Evolutionary conservation across 352 stramenopile genomes (phyloP), one percentile per base, ranked within the genome.

Genomic region (Phytophthora uliginosa): DNA sequence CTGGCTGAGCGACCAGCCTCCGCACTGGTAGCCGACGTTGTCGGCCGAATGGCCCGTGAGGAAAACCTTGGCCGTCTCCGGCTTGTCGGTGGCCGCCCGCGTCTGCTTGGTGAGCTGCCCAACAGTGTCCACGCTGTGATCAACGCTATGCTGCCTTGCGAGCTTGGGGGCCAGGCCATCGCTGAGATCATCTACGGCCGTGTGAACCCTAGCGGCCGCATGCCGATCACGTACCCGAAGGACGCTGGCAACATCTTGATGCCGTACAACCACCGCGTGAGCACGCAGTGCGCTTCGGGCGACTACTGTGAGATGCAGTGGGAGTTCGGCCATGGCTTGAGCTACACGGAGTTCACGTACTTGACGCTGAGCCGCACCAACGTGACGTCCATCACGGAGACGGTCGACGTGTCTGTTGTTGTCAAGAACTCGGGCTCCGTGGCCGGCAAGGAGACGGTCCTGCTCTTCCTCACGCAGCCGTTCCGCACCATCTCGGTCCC

Each of bases 201-300:
- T n/a, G 78, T 91, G 26, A 96, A 95, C 70, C 89, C 91, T n/a
- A 96, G 88, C 22, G 91, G 91, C 13, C 72, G 84, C 36, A 77
- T 97, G 26, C 87, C 90, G 13, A 91, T 97, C 69, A 97, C 89
- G 20, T 97, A 94, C 76, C 88, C 86, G 24, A 88, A 87, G 69
- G 69, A 90, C 62, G 64, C 77, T 3, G 81, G 63, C 18, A 91
- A 88, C 53, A 74, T 89, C 40, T 65, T 78, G 26, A 91, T 92
- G 63, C 78, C 79, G 20, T 95, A 95, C 82, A 93, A 92, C 66
- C 85, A 93, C 64, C 85, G 60, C 7, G 82, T 86, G 24, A 89
- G 59, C 17, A 77, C 75, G 7, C 74, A 79, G n/a, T 94, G 86
- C 26, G 70, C 81, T 17, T 76, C 73, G 15, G 61, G 60, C 2